Evolutionary conservation across 305 asterid genomes (phyloP), one percentile per base, ranked within the genome.

Genomic region (Rubia peregrina): DNA sequence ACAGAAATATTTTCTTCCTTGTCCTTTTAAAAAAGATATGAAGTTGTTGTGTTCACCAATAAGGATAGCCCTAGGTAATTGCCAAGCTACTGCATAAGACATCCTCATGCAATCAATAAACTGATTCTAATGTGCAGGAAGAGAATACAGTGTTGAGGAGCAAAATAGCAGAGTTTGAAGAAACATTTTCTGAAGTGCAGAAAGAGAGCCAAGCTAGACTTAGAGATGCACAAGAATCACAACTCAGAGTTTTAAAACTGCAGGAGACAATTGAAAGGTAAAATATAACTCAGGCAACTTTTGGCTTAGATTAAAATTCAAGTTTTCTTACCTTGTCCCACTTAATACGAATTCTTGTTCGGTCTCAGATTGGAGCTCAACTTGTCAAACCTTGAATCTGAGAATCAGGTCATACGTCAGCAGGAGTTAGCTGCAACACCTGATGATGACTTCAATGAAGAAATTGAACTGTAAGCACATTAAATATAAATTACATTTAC

Each of bases 351-450:
- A 76, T 75, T 77, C 59, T 74, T 71, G 73, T 72, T 69, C 79
- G 61, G 65, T 66, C 78, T 69, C 95, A 92, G 97, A 83, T 78
- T 92, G 78, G 93, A 88, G 80, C 76, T 71, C 78, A 92, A 87
- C 78, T 67, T 90, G 72, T 88, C 97, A 71, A 92, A 87, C 80
- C 96, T 90, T 63, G 98, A 92, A 74, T 85, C 97, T 3, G 98
- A 92, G 88, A 92, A 92, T 83, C 97, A 87, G 85, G 90, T 92
- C 82, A 87, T 92, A 46, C 91, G 98, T 24, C 97, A 92, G 86
- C 93, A 92, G 86, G 96, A 91, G 77, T 85, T 90, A 85, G 91
- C 83, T 73, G 87, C 87, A 72, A 82, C 98, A 65, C 82, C 91
- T 48, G 85, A 85, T 80, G 96, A 90, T 75, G 96, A 85, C 78